These are phyloP conservation scores for Cerrena zonata DNA, from an alignment of 1,284 basidiomycete species.

Conservation along the genomic window DNA sequence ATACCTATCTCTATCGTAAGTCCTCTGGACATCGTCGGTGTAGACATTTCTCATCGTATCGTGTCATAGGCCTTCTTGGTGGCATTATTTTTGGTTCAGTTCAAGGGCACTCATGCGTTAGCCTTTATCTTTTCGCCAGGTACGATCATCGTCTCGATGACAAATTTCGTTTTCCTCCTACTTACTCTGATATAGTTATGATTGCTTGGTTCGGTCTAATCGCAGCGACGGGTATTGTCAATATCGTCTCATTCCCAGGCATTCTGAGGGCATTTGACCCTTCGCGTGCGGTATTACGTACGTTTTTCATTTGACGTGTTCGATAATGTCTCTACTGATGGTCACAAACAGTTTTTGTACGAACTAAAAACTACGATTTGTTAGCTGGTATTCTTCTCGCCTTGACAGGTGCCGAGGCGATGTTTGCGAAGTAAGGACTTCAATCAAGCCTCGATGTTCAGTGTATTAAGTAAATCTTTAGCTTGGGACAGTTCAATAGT, in stretches of 20 bases:
- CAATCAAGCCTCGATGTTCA: neutral
- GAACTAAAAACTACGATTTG: conserved; percentile 55
- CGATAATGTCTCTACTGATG: neutral
- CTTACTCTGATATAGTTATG: conserved; percentile 38
- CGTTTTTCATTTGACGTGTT: no score
- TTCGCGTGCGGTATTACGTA: conserved; percentile 56
- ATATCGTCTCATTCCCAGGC: conserved; percentile 48
- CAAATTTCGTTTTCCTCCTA: neutral
- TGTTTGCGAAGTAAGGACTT: conserved; percentile 53
- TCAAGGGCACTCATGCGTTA: conserved; percentile 50
- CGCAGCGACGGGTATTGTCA: conserved; percentile 50
- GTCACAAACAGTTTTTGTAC: conserved; percentile 47
- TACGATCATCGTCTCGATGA: conserved; percentile 15
- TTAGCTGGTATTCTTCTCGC: conserved; percentile 62
- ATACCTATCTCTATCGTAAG: conserved; percentile 55
- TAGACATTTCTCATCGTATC: neutral
- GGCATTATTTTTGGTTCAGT: conserved; percentile 51
- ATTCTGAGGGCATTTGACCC: conserved; percentile 67
- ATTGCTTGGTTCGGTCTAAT: conserved; percentile 53
- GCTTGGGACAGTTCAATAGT: conserved; percentile 63
- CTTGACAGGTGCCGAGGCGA: conserved; percentile 62
- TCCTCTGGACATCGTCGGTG: neutral
- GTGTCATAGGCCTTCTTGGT: conserved; percentile 47
- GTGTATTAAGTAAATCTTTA: conserved; percentile 19
- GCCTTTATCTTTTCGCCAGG: conserved; percentile 50